Conservation (phyloP, 2,329 filamentous ascomycete genomes). For the Periconia macrospinosa region DNA sequence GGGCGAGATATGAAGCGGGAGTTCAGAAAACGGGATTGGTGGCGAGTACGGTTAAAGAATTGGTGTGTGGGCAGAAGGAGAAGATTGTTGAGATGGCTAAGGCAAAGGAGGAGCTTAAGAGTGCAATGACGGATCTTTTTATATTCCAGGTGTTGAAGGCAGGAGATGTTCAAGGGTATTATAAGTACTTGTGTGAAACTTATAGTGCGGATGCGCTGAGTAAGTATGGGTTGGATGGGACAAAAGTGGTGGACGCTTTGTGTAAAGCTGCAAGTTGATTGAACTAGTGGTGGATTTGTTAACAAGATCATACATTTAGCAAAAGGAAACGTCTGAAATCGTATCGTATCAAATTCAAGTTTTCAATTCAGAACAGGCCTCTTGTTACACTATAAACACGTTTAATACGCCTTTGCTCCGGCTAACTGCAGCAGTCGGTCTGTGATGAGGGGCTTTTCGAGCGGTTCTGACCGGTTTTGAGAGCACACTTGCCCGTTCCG, state of each 20-base stretch:
- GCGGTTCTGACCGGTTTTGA: conserved; percentile 16
- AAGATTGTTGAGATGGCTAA: conserved; percentile 2
- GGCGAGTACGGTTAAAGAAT: background rate
- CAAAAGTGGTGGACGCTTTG: background rate
- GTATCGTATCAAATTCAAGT: no score
- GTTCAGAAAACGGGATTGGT: conserved; percentile 1
- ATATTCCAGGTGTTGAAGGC: conserved; percentile 7
- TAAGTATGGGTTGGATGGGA: conserved; percentile 9
- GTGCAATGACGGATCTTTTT: conserved; percentile 9
- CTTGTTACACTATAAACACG: no score
- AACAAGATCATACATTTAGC: no score
- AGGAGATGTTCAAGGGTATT: conserved; percentile 5
- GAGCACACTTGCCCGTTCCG: conserved; percentile 14
- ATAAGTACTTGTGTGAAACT: conserved; percentile 4
- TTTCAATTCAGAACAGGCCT: no score
- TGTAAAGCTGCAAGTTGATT: conserved; percentile 3
- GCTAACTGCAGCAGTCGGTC: conserved; percentile 18
- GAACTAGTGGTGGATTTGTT: no score
- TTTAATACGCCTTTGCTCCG: conserved; percentile 16
- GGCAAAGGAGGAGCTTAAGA: conserved; percentile 4
- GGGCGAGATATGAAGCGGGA: conserved; percentile 1
- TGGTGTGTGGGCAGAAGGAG: conserved; percentile 3
- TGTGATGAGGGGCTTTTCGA: conserved; percentile 20
- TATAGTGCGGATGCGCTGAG: conserved; percentile 1
- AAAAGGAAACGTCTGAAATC: no score